These are phyloP conservation scores for Aspergillus baeticus DNA, from an alignment of 495 filamentous ascomycete genomes.

Conservation along the genomic window DNA sequence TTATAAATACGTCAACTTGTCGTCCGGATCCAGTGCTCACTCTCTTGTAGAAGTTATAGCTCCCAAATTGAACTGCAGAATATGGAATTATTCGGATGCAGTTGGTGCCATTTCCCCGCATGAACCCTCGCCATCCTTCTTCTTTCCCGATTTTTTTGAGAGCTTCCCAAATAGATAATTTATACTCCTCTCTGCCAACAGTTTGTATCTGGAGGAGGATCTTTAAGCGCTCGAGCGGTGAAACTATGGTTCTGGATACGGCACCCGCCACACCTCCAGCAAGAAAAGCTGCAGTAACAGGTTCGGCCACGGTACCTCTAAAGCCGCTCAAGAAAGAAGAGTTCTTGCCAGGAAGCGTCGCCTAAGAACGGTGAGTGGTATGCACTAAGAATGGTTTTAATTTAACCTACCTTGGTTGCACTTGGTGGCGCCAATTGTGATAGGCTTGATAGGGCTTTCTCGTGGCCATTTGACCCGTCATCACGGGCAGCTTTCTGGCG, in stretches of 20 bases:
- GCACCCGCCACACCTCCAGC: conserved; percentile 96
- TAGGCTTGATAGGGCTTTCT: conserved; percentile 21
- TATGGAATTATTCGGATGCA: conserved; percentile 98
- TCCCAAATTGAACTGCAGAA: conserved; percentile 95
- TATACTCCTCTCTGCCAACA: conserved; percentile 86
- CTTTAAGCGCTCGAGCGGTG: conserved; percentile 91
- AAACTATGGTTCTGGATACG: conserved; percentile 95
- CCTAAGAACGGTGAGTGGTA: conserved; percentile 14
- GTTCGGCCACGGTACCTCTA: conserved; percentile 49
- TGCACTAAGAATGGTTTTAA: neutral
- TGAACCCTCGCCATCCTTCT: conserved; percentile 93
- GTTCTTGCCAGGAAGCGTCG: conserved; percentile 7
- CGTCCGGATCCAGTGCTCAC: conserved; percentile 47
- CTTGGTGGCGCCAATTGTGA: conserved; percentile 26
- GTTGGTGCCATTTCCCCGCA: conserved; percentile 97
- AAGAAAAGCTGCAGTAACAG: conserved; percentile 86
- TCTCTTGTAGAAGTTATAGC: conserved; percentile 95
- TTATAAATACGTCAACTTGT: neutral
- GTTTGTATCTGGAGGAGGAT: conserved; percentile 97
- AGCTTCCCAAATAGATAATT: conserved; percentile 82
- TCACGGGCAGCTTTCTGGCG: conserved; percentile 27
- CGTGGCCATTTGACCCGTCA: conserved; percentile 20
- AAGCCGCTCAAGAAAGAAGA: conserved; percentile 19
- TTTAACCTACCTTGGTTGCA: conserved; percentile 26
- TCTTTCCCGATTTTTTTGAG: conserved; percentile 93